A percentile compares a stretch with the other conserved stretches of the same genome.
phyloP scores from a whole-genome alignment of 306 rosid species.

The Macrotyloma uniflorum region DNA sequence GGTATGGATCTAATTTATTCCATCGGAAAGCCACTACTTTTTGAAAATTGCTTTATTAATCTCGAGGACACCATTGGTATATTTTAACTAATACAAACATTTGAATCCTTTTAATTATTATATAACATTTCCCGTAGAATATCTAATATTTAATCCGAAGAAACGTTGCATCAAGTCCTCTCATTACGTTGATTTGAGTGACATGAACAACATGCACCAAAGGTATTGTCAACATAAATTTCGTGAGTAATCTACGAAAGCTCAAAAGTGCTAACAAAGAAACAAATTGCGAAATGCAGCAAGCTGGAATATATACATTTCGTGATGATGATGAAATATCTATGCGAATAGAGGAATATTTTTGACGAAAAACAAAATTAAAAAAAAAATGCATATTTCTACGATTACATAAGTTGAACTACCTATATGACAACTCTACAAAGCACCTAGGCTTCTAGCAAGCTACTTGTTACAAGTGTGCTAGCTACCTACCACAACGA shows the following conservation, averaged over 20 bases:
- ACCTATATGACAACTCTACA: conserved; percentile 44
- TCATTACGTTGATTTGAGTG: background rate
- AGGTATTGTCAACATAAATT: too few species aligned
- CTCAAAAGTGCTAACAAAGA: background rate
- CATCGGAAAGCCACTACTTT: background rate
- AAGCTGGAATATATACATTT: conserved; percentile 28
- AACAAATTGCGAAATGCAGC: background rate
- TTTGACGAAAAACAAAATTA: conserved; percentile 18
- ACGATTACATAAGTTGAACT: conserved; percentile 49
- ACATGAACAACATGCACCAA: too few species aligned
- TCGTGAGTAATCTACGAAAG: background rate
- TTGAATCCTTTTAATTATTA: background rate
- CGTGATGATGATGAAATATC: background rate
- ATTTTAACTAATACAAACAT: too few species aligned
- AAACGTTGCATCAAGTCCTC: background rate
- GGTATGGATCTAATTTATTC: background rate
- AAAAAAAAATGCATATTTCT: conserved; percentile 28
- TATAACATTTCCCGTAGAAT: background rate
- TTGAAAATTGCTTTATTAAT: background rate
- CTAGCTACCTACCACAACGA: conserved; percentile 46
- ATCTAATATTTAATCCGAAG: background rate
- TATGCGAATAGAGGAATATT: background rate
- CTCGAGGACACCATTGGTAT: background rate
- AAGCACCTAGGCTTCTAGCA: conserved; percentile 34
- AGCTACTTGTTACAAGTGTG: conserved; percentile 44